Conservation (phyloP, 345 rosid species). For the Camelina laxa region DNA sequence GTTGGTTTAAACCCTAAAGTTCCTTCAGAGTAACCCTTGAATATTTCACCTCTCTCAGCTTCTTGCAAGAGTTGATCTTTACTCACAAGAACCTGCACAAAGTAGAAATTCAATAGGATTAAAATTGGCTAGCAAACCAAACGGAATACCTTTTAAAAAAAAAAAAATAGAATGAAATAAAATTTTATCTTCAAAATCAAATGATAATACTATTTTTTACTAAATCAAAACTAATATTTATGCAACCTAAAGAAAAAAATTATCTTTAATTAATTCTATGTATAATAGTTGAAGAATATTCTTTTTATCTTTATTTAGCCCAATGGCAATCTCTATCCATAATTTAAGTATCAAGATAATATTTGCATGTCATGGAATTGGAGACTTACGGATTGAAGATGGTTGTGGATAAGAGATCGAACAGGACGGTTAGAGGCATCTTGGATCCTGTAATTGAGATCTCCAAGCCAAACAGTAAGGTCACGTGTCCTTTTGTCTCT, state of each 20-base stretch:
- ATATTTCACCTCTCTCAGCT: constrained; percentile 69
- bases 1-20: constrained; percentile 68
- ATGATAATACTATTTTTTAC: neutral
- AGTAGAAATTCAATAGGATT: neutral
- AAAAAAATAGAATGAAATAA: neutral
- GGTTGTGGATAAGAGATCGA: constrained; percentile 55
- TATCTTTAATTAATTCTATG: too few relatives aligned
- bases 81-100: constrained; percentile 56
- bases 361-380: neutral
- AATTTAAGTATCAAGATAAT: neutral
- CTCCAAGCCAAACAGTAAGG: constrained; percentile 70
- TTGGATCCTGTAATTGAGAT: constrained; percentile 69
- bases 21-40: constrained; percentile 67
- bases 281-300: neutral
- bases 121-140: neutral
- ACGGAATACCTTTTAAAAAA: neutral
- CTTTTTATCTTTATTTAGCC: too few relatives aligned
- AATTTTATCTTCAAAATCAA: neutral
- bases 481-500: constrained; percentile 51
- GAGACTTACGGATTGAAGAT: constrained; percentile 56
- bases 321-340: too few relatives aligned
- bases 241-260: neutral
- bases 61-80: constrained; percentile 76
- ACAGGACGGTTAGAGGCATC: constrained; percentile 56
- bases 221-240: neutral